Base-by-base conservation (phyloP, 768 basidiomycete genomes). In the Ramaria sp. region DNA sequence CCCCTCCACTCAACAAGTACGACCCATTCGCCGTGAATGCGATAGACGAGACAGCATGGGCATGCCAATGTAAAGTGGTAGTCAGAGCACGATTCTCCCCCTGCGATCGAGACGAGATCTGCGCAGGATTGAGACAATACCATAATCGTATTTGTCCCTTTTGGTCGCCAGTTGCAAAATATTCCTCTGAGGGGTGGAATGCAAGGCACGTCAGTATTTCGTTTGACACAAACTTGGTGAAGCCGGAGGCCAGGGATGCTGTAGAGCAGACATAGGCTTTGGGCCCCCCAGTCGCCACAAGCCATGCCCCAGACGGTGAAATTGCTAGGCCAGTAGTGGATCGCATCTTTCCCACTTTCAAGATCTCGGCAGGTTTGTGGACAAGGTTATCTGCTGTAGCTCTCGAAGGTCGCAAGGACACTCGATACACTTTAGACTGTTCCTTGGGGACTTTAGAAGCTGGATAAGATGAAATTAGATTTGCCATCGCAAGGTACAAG, bases 21-120 rank as follows among this genome's bases (percentile, higher is more conserved):
- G 91, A 86, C 12, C 96, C 96, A 62, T 95, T 93, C 12, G 84
- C 70, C 0, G 92, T 89, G 69, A 98, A 99, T 0, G 83, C 75
- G 27, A 99, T 68, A 0, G 91, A 85, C 3, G 88, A 83, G 17
- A 98, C 89, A 3, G 91, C 81, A 67, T 98, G 95, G 2, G 95
- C 88, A 66, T 99, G 96, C 96, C 96, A 99, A 70, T 97, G 95
- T 52, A 97, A 70, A 4, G 83, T 79, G 3, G 89, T 84, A 0
- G 91, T 94, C 64, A 90, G 87, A 1, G 91, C 80, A 57, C 80
- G 83, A 68, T 86, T 89, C 68, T 87, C 88, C 11, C 73, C 70
- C 38, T 59, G 38, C 33, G 70, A 66, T 39, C 19, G 31, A 4
- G 27, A 12, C 31, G 55, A 48, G 24, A 77, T 65, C 22, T 74